Evolutionary conservation across 768 basidiomycete species (phyloP), one percentile per base, ranked within the genome.

Genomic region (Phylloporus arenicola): DNA sequence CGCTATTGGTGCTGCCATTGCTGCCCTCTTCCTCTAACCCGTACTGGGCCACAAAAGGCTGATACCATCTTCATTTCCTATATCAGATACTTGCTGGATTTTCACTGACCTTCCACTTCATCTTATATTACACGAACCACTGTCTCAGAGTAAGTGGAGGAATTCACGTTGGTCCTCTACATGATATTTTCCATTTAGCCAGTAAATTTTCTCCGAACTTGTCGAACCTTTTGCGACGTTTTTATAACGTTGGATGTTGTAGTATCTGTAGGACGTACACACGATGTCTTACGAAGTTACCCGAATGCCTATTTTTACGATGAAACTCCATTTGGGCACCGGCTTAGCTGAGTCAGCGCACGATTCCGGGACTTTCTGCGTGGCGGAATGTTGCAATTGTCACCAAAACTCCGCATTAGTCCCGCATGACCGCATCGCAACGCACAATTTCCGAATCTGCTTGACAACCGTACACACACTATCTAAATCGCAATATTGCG

Each of bases 11-110:
- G 73, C 61, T 6, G 65, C 62, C n/a, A 53, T 71, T 29, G 73
- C 63, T 47, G 75, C 68, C 39, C 50, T 77, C 47, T 58, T 76
- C 40, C 63, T 68, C 34, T 77, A 61, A 69, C 1, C 20, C n/a
- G 34, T 16, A 11, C 11, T 12, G 6, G 39, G 46, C 16, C 22
- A 31, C 25, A 46, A 62, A 54, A 45, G 47, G 51, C 45, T 50
- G 31, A 57, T 64, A 65, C 57, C 57, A 31, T 58, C 27, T 56
- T 42, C 48, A 46, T 53, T 50, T 52, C 53, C 41, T 43, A 43
- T 30, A 53, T 46, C 45, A 53, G 37, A 67, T 43, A 33, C 31
- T 60, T 25, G 3, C 30, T 25, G 33, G 43, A 43, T 53, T 55
- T 52, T 60, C 20, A 9, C 42, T 51, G 48, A 44, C 43, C 20